phyloP scores from a whole-genome alignment of 2,329 filamentous ascomycete species.

The Claviceps maximensis region DNA sequence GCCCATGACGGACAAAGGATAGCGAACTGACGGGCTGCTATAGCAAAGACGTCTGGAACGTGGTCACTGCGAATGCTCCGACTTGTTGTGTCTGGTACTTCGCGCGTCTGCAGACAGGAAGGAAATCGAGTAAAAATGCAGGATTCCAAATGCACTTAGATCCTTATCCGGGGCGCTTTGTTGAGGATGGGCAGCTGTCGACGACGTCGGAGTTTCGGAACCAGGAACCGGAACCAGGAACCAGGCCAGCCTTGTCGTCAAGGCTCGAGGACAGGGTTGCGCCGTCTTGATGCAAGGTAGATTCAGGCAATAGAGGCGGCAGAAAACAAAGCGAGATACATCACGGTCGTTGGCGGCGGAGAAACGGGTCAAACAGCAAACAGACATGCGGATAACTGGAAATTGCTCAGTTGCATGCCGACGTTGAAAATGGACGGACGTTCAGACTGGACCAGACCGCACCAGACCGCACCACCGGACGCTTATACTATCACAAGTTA shows the following conservation, averaged over 20 bases:
- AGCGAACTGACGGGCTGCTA: background rate
- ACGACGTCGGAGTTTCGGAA: background rate
- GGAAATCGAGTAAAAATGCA: no score
- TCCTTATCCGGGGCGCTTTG: background rate
- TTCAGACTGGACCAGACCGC: no score
- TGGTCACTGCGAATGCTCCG: background rate
- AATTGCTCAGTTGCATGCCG: no score
- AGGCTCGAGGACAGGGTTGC: no score
- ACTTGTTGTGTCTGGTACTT: background rate
- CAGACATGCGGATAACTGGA: no score
- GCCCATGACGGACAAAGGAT: constrained; percentile 16
- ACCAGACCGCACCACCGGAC: no score
- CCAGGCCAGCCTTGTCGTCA: background rate
- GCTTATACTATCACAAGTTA: no score
- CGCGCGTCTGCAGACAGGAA: background rate
- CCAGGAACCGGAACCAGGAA: no score
- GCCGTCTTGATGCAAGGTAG: background rate
- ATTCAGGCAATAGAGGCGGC: background rate
- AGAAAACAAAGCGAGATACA: background rate
- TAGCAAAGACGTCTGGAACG: background rate
- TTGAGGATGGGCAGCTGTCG: background rate
- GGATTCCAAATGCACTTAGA: background rate
- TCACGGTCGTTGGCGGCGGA: background rate
- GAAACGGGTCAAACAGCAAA: background rate
- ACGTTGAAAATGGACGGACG: no score